phyloP scores from a whole-genome alignment of 257 asterid species.

The Przewalskia tangutica region DNA sequence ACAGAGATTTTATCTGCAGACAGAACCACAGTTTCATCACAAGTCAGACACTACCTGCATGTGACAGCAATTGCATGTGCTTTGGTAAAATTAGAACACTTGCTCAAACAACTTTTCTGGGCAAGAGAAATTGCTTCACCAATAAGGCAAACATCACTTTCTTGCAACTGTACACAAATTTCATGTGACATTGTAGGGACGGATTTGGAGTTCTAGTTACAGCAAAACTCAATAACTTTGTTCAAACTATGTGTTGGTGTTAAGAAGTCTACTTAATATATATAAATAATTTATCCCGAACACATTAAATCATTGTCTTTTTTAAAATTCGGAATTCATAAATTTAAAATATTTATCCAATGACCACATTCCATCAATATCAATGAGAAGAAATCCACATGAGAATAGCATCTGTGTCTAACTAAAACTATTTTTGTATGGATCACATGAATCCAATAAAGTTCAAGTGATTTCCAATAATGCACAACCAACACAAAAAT shows the following conservation, averaged over 20 bases:
- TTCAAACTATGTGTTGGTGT: too few relatives aligned
- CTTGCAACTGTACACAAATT: constrained; percentile 1
- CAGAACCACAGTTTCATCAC: background rate
- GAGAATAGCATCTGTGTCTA: background rate
- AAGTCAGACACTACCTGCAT: background rate
- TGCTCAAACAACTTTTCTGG: background rate
- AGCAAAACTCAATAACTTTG: too few relatives aligned
- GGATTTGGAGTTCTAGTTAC: too few relatives aligned
- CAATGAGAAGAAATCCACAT: constrained; percentile 7
- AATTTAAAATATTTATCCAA: background rate
- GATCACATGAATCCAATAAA: background rate
- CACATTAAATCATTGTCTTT: too few relatives aligned
- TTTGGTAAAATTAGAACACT: background rate
- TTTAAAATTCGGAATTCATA: too few relatives aligned
- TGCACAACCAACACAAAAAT: constrained; percentile 13
- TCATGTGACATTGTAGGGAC: constrained; percentile 14
- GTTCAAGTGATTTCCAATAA: background rate
- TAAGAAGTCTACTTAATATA: too few relatives aligned
- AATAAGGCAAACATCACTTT: constrained; percentile 4
- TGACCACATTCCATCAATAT: constrained; percentile 10
- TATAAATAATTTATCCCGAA: too few relatives aligned
- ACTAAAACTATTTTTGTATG: background rate
- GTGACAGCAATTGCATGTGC: background rate
- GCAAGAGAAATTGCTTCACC: background rate
- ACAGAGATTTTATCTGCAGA: too few relatives aligned